phyloP scores from a whole-genome alignment of 1,284 basidiomycete species.

The Rhodotorula sp. region DNA sequence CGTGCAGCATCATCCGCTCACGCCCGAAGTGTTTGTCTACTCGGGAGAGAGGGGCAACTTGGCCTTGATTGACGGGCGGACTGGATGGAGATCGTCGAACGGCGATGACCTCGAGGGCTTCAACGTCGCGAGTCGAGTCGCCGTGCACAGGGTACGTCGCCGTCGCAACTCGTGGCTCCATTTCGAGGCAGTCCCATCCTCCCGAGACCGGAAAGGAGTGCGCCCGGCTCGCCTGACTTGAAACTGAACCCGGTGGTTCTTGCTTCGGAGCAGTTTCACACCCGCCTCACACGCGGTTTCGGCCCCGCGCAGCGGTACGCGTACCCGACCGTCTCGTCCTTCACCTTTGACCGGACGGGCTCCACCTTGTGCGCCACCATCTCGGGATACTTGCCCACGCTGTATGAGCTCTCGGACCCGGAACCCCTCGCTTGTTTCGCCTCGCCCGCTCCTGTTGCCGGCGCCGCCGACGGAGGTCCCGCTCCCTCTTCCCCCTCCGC shows the following conservation, averaged over 20 bases:
- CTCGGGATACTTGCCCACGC: slow-evolving; percentile 59
- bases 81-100: slow-evolving; percentile 58
- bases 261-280: neutral
- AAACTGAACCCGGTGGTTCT: too few relatives aligned
- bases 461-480: neutral
- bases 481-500: slow-evolving; percentile 47
- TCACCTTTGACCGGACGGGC: slow-evolving; percentile 53
- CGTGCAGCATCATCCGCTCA: slow-evolving; percentile 62
- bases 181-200: neutral
- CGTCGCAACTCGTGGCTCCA: slow-evolving; percentile 13
- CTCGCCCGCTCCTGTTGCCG: neutral
- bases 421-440: slow-evolving; percentile 64
- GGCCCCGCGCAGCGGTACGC: neutral
- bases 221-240: neutral
- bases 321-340: slow-evolving; percentile 17
- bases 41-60: slow-evolving; percentile 61
- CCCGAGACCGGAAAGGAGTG: neutral
- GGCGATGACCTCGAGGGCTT: neutral
- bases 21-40: slow-evolving; percentile 65
- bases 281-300: neutral
- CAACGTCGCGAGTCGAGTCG: slow-evolving; percentile 9
- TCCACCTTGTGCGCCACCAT: slow-evolving; percentile 21
- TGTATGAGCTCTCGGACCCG: slow-evolving; percentile 65
- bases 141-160: slow-evolving; percentile 3
- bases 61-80: slow-evolving; percentile 69